Evolutionary conservation across 305 asterid genomes (phyloP), one percentile per base, ranked within the genome.

Genomic region (Fraxinus sp.): DNA sequence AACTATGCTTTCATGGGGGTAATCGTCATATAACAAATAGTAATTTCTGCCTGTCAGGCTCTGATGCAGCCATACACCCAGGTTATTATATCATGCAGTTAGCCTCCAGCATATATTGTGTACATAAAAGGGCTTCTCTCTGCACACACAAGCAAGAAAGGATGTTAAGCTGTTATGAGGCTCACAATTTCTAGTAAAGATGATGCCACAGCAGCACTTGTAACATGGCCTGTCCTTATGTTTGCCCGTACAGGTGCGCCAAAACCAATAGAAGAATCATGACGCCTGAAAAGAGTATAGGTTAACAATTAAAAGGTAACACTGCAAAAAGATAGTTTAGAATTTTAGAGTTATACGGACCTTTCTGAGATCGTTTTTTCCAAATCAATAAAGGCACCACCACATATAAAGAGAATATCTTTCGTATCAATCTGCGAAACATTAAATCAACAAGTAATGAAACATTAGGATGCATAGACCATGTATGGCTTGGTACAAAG

Each of bases 361-460:
- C 99, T 95, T 81, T 95, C 99, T 52, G 99, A 95, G 87, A 95
- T 92, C 22, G 99, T 95, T 82, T 94, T 95, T 87, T 95, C 99
- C 91, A 95, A 86, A 94, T 95, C 99, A 35, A 93, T 90, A 88
- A 95, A 95, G 78, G 98, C 98, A 80, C 98, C 98, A 39, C 98
- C 98, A 2, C 98, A 95, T 87, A 95, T 91, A 82, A 95, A 95
- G 86, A 95, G 99, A 83, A 95, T 95, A 83, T 95, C 99, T 89
- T 94, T 95, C 18, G 99, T 95, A 89, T 95, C 99, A 81, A 95
- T 93, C 99, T 95, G 94, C 81, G 74, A 66, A 18, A 74, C n/a
- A 44, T 33, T 8, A 24, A 83, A 57, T 72, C 39, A 35, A 36
- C 36, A 28, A 41, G 36, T 26, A 74, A 73, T 64, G n/a, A 71